Base-by-base conservation (phyloP, 768 basidiomycete genomes). In the Imleria badia region DNA sequence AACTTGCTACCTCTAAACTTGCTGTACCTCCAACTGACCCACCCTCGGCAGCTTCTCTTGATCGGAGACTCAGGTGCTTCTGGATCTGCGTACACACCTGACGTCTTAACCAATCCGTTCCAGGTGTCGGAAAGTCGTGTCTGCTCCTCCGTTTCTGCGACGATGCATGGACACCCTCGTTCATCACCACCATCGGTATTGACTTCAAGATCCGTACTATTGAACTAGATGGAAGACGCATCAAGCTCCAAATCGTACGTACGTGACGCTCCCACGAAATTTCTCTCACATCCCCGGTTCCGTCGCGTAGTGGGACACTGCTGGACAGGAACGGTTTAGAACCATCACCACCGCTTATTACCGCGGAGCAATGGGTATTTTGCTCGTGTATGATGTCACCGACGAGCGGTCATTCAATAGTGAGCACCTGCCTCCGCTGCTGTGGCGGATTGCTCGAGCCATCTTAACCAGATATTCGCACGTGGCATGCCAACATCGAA, bases 191-290 rank as follows among this genome's bases (percentile, higher is more conserved):
- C 53, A 99, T 99, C 72, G 97, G 96, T 55, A 95, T 98, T 63
- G 94, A 97, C 83, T 97, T 97, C 82, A 96, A 95, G 87, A 98
- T 98, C 75, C 87, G 96, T 33, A 98, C 95, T 48, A 98, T 98
- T 70, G 95, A 98, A 72, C 82, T 98, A 46, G 96, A 98, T 64
- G 96, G 96, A 38, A 98, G 98, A 77, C 85, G 92, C 42, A 94
- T 98, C 72, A 98, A 98, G 76, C 82, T 98, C n/a, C 96, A 98
- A 74, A 98, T 98, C 71, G 95, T 96, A 60, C 62, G 91, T 81
- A 13, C 15, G 26, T 22, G 8, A 5, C 8, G 5, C 19, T 17
- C 40, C 17, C 19, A 5, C 42, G 34, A 42, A 26, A 38, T 31
- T 5, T 23, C 41, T 1, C 45, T 56, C 44, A 56, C 23, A 8